Evolutionary conservation across 2,329 filamentous ascomycete species (phyloP), one percentile per base, ranked within the genome.

Genomic region (Ophiostoma tasmaniense): DNA sequence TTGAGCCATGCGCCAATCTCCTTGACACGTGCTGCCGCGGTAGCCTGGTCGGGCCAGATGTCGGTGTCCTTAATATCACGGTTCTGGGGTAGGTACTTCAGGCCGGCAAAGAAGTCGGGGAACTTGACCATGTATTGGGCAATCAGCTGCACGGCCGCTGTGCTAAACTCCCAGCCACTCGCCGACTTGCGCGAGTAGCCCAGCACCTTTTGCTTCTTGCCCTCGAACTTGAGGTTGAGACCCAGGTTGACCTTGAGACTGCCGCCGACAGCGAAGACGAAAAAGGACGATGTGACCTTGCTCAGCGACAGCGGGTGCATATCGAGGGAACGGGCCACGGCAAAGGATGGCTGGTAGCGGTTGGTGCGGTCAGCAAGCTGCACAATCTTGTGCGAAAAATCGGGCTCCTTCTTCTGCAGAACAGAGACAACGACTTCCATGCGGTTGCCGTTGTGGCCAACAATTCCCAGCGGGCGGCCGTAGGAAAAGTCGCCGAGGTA

Each of bases 1-100:
- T 98, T 99, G 66, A 99, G 84, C 94, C 94, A 99, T 42, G 89
- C 87, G 33, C 88, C 90, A 71, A 99, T 97, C 77, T 98, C 95
- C 81, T 97, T 97, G 76, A 99, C 90, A 76, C 92, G 92, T 65
- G 85, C 79, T 66, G 89, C 88, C 3, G 93, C 94, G 64, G 88
- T 82, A 8, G 88, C 86, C 25, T 87, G 84, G 70, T 88, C 84
- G 0, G 89, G 85, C 81, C 95, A 99, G 75, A 98, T 90, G 76
- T 97, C 92, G 0, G 89, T 92, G 67, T 96, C 93, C 64, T 86
- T 84, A 74, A 93, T 91, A 71, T 94, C 90, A 75, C 92, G 94
- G 50, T 90, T 91, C 70, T 93, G 90, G 1, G 94, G 92, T 73
- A 97, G 94, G 71, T 84, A 84, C 77, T 93, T 89, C 72, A 99